Conservation (phyloP, 2,329 filamentous ascomycete species). For the Beauveria asiatica region DNA sequence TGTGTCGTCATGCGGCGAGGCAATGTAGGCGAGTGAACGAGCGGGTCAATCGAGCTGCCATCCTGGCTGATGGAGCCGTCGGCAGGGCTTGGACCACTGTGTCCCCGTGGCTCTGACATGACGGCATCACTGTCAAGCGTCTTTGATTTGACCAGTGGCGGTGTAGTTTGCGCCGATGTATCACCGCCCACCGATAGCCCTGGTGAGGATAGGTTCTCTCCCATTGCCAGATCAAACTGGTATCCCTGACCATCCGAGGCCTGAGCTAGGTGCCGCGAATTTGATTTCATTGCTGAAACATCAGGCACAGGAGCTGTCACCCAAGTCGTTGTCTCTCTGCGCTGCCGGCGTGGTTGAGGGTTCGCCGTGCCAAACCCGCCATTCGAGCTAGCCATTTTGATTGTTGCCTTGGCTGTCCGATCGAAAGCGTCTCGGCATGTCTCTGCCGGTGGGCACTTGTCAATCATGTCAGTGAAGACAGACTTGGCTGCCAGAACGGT, state of each 20-base stretch:
- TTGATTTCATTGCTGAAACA: slow-evolving; percentile 15
- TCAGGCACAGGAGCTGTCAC: slow-evolving; percentile 18
- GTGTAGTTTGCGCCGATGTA: slow-evolving; percentile 31
- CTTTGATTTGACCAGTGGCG: slow-evolving; percentile 29
- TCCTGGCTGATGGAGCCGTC: slow-evolving; percentile 23
- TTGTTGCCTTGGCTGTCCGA: slow-evolving; percentile 87
- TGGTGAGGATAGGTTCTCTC: slow-evolving; percentile 34
- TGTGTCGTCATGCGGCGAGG: slow-evolving; percentile 29
- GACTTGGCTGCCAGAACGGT: slow-evolving; percentile 90
- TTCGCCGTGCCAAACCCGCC: slow-evolving; percentile 60
- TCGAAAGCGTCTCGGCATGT: slow-evolving; percentile 92
- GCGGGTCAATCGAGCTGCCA: slow-evolving; percentile 28
- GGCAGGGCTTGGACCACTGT: slow-evolving; percentile 23
- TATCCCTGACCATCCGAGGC: slow-evolving; percentile 10
- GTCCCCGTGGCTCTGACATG: slow-evolving; percentile 23
- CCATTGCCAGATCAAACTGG: slow-evolving; percentile 28
- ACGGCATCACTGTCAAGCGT: slow-evolving; percentile 26
- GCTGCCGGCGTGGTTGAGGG: slow-evolving; percentile 20
- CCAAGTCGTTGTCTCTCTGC: slow-evolving; percentile 23
- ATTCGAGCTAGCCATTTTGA: slow-evolving; percentile 86
- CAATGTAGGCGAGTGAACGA: slow-evolving; percentile 37
- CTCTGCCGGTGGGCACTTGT: slow-evolving; percentile 91
- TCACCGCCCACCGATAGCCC: slow-evolving; percentile 29
- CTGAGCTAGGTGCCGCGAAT: slow-evolving; percentile 20
- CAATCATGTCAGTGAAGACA: slow-evolving; percentile 81